Evolutionary conservation across 306 rosid species (phyloP), one percentile per base, ranked within the genome.

Genomic region (Hippophae rhamnoides): DNA sequence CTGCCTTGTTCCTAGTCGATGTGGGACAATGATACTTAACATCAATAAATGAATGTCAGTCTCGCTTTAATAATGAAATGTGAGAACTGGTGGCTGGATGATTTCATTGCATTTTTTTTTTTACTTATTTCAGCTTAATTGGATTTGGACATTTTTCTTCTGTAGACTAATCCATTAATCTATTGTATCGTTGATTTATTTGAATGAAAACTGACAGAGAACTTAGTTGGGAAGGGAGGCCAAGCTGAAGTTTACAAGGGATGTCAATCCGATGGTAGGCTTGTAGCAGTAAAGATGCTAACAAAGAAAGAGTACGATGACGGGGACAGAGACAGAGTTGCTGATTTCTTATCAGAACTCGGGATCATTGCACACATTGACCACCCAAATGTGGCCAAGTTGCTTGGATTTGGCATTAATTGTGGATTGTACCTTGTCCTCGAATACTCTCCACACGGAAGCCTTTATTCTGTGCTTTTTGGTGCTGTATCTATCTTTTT

Each of bases 181-280:
- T 46, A 8, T 46, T 46, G 50, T 9, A 13, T 46, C 10, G 0
- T 46, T 46, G 10, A 10, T 46, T 48, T 0, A 25, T 60, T 50
- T 43, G 51, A 8, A 42, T 25, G 14, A 47, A 66, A 44, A 41
- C 42, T 12, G 56, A 23, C 55, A 93, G 99, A 82, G 49, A 93
- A 86, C 78, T n/a, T 85, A 76, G 58, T 93, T 40, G 99, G 99
- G 13, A 72, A 77, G 79, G 99, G 99, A 54, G 99, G 99, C 25
- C 93, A 93, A 63, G 99, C 99, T 13, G 97, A 86, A 74, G 99
- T 93, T 43, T 93, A 82, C 79, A 86, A 60, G 69, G 99, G 99
- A 10, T n/a, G 41, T 46, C 66, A 88, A 68, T 23, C 75, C 0
- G 80, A 86, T 65, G 97, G 97, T 45, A 76, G 82, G 72, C 40